Conservation (phyloP, 352 stramenopile species). For the Phytophthora podocarpi region DNA sequence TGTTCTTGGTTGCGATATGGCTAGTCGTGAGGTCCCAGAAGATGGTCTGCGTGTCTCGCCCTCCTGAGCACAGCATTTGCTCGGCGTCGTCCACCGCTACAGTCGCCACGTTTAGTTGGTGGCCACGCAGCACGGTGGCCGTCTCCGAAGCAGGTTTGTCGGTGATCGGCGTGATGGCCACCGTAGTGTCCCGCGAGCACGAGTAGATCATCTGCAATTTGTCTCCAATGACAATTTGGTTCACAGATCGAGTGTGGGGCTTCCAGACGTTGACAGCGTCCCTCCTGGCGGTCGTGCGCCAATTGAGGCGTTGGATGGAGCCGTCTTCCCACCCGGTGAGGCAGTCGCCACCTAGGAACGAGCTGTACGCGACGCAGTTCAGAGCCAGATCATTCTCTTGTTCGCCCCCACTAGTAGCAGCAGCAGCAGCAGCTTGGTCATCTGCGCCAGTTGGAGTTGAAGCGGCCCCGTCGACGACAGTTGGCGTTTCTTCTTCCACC, state of each 20-base stretch:
- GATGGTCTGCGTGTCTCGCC: conserved; percentile 75
- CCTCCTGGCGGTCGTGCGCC: conserved; percentile 8
- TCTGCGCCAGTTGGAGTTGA: conserved; percentile 17
- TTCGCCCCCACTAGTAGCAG: conserved; percentile 3
- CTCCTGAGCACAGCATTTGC: conserved; percentile 70
- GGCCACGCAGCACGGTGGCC: conserved; percentile 40
- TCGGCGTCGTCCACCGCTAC: conserved; percentile 61
- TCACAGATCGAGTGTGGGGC: conserved; percentile 64
- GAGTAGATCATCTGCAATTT: conserved; percentile 62
- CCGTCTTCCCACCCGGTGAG: conserved; percentile 80
- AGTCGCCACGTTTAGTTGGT: conserved; percentile 73
- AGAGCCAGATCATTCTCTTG: conserved; percentile 44
- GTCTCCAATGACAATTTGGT: conserved; percentile 54
- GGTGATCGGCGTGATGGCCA: conserved; percentile 50
- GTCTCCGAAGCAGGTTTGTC: conserved; percentile 28
- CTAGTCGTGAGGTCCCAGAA: neutral
- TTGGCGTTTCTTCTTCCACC: conserved; percentile 34
- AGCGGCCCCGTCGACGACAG: conserved; percentile 12
- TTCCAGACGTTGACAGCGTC: conserved; percentile 46
- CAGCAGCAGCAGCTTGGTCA: conserved; percentile 16
- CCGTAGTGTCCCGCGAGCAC: conserved; percentile 77
- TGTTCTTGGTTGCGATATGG: conserved; percentile 60
- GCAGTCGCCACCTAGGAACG: conserved; percentile 36
- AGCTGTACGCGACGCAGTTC: conserved; percentile 54
- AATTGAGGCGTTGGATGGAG: conserved; percentile 52